Evolutionary conservation across 1,284 basidiomycete species (phyloP).

Genomic region (Cystobasidiaceae sp.): DNA sequence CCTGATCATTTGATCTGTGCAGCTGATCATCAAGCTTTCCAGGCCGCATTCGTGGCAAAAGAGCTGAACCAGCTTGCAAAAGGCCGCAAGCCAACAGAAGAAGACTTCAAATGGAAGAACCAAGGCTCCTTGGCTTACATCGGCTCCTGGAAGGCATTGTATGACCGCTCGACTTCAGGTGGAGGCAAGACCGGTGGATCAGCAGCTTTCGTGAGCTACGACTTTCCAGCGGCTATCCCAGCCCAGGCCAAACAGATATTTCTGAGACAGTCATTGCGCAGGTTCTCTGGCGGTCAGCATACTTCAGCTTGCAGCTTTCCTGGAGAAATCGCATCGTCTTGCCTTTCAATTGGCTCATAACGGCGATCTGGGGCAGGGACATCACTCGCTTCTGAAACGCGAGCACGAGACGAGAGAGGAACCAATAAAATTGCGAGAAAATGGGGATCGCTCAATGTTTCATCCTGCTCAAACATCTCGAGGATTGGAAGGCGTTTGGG

Average conservation of each 20-base stretch:
- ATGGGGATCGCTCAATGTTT: too few species aligned
- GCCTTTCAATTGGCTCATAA: constrained; percentile 44
- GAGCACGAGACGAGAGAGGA: too few species aligned
- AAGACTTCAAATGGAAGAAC: constrained; percentile 64
- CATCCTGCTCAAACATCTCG: too few species aligned
- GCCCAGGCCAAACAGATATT: constrained; percentile 52
- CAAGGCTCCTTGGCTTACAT: constrained; percentile 73
- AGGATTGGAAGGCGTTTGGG: too few species aligned
- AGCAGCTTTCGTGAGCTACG: constrained; percentile 23
- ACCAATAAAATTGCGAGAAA: too few species aligned
- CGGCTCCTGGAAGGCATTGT: constrained; percentile 62
- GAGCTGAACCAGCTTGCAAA: constrained; percentile 38
- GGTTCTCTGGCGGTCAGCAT: constrained; percentile 66
- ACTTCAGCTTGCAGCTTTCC: constrained; percentile 53
- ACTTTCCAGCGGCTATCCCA: background rate
- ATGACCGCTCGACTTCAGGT: constrained; percentile 61
- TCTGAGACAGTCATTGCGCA: constrained; percentile 51
- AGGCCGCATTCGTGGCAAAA: constrained; percentile 39
- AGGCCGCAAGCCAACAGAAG: constrained; percentile 27
- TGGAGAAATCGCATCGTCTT: constrained; percentile 26
- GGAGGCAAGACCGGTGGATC: constrained; percentile 61
- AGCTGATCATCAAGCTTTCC: too few species aligned
- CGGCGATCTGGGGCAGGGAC: constrained; percentile 70
- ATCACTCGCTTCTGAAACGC: constrained; percentile 61
- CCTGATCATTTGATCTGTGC: too few species aligned